Evolutionary conservation across 2,329 filamentous ascomycete species (phyloP).

Genomic region (Plectosphaerella sp.): DNA sequence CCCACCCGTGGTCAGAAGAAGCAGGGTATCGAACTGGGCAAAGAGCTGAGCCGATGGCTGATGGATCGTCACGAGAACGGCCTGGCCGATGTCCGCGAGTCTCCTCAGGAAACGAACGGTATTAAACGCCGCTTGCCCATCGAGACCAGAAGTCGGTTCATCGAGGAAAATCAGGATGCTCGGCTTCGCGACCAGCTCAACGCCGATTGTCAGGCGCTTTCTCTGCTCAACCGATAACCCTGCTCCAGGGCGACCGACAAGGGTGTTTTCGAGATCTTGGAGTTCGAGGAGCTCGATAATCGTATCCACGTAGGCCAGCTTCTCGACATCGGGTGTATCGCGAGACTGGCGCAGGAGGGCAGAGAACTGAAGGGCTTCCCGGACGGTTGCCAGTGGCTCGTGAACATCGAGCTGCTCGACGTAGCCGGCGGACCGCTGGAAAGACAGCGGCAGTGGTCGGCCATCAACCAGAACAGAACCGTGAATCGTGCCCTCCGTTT

Average conservation of each 20-base stretch:
- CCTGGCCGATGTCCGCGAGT: constrained; percentile 61
- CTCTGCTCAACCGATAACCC: constrained; percentile 49
- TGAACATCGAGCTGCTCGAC: constrained; percentile 81
- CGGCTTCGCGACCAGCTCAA: constrained; percentile 58
- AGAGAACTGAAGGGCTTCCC: constrained; percentile 71
- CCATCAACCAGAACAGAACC: constrained; percentile 77
- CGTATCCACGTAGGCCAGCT: constrained; percentile 71
- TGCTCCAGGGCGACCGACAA: constrained; percentile 46
- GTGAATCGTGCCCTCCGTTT: constrained; percentile 70
- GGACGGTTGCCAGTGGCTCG: constrained; percentile 66
- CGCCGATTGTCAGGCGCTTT: constrained; percentile 55
- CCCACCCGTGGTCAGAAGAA: constrained; percentile 61
- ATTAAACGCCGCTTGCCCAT: constrained; percentile 64
- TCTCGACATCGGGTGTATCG: constrained; percentile 59
- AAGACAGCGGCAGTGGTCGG: constrained; percentile 60
- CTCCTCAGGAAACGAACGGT: constrained; percentile 63
- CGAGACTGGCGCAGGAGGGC: constrained; percentile 69
- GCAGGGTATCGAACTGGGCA: constrained; percentile 60
- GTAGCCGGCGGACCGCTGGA: constrained; percentile 76
- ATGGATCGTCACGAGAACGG: constrained; percentile 66
- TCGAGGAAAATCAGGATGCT: constrained; percentile 57
- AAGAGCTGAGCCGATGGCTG: constrained; percentile 66
- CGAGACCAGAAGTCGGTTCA: constrained; percentile 61
- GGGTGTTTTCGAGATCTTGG: constrained; percentile 40
- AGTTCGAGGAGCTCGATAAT: constrained; percentile 63